Evolutionary conservation across 2,329 filamentous ascomycete species (phyloP).

Genomic region (Arthrocladium fulminans): DNA sequence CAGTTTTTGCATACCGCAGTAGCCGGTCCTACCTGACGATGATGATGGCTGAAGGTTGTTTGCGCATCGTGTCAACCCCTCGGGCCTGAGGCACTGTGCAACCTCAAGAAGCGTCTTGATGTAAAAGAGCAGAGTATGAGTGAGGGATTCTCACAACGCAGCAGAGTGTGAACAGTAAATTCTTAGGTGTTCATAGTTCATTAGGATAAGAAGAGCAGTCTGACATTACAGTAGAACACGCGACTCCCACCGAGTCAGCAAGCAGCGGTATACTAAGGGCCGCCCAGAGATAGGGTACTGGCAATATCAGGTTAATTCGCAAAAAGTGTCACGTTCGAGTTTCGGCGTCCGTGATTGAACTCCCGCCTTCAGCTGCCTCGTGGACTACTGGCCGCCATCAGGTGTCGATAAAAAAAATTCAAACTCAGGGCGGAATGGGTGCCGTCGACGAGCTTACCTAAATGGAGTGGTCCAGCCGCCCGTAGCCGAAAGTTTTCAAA

Average conservation of each 20-base stretch:
- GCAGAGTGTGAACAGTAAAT: neutral
- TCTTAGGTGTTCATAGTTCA: neutral
- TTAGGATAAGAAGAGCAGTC: neutral
- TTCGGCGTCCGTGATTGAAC: neutral
- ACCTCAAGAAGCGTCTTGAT: no score
- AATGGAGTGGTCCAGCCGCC: neutral
- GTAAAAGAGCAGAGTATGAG: no score
- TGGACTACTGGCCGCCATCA: neutral
- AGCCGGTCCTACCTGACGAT: conserved; percentile 32
- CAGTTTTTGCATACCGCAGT: neutral
- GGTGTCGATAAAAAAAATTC: neutral
- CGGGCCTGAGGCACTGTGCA: no score
- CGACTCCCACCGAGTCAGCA: no score
- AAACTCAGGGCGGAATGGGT: neutral
- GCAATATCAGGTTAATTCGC: no score
- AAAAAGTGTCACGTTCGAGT: conserved; percentile 1
- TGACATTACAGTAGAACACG: neutral
- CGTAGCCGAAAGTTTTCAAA: conserved; percentile 12
- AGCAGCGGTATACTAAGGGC: no score
- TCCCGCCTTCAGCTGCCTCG: neutral
- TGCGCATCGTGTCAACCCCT: conserved; percentile 25
- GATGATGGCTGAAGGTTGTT: conserved; percentile 34
- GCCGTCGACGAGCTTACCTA: neutral
- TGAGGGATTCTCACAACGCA: no score
- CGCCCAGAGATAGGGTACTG: no score